Conservation (phyloP, 805 yeast genomes). For the Vanderwaltozyma yarrowii region DNA sequence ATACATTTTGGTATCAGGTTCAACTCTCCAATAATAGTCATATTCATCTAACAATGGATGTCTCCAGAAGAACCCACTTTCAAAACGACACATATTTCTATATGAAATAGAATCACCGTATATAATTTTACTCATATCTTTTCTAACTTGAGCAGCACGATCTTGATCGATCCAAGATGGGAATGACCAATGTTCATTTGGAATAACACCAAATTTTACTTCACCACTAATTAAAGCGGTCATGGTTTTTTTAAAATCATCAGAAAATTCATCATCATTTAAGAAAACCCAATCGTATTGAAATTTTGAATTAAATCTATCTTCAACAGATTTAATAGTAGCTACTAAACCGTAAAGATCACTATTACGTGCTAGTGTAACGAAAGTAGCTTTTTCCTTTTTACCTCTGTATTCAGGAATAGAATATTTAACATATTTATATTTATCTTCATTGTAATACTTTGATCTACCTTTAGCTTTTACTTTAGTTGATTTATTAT, state of each 20-base stretch:
- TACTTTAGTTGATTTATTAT: not conserved
- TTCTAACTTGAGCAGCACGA: constrained; percentile 48
- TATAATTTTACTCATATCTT: constrained; percentile 44
- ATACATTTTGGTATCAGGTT: constrained; percentile 69
- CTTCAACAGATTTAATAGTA: constrained; percentile 73
- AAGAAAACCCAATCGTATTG: constrained; percentile 93
- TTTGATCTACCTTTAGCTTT: constrained; percentile 1
- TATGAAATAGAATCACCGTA: constrained; percentile 63
- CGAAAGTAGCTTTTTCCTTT: constrained; percentile 71
- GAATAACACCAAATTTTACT: constrained; percentile 69
- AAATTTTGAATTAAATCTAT: constrained; percentile 74
- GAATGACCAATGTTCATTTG: constrained; percentile 76
- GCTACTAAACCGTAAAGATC: constrained; percentile 53
- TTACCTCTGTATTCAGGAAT: constrained; percentile 16
- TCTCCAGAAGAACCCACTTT: constrained; percentile 81
- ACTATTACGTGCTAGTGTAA: constrained; percentile 64
- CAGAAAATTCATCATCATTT: constrained; percentile 76
- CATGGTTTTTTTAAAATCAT: constrained; percentile 70
- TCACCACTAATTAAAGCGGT: constrained; percentile 62
- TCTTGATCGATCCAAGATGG: constrained; percentile 74
- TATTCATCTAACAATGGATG: constrained; percentile 68
- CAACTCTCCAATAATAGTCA: constrained; percentile 93
- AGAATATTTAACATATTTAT: constrained; percentile 3
- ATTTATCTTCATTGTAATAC: constrained; percentile 1
- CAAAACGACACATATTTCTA: constrained; percentile 87